Percentiles rank a stretch among this genome's conserved stretches.
Conservation (phyloP, 257 asterid genomes). For the Plectranthus barbatus region DNA sequence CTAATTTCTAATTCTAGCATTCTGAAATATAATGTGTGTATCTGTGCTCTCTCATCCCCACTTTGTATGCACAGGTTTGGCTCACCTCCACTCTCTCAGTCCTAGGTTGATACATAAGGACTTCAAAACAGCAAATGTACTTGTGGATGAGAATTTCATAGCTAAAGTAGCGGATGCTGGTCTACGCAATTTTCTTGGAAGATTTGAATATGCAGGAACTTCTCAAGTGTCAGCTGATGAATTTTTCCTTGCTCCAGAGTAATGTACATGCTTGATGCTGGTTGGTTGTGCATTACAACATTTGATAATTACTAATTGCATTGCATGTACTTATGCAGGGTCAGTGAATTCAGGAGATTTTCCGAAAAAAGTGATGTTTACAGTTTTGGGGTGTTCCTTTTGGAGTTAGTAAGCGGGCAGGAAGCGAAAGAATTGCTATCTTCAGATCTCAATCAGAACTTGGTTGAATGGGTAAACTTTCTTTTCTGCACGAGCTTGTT, state of each 20-base stretch:
- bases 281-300: neutral
- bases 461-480: slow-evolving; percentile 67
- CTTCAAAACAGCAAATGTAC: slow-evolving; percentile 86
- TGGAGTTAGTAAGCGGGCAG: slow-evolving; percentile 79
- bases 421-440: slow-evolving; percentile 53
- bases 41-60: slow-evolving; percentile 18
- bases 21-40: slow-evolving; percentile 5
- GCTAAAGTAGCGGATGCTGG: slow-evolving; percentile 97
- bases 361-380: slow-evolving; percentile 87
- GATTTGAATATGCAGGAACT: slow-evolving; percentile 66
- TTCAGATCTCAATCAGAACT: slow-evolving; percentile 45
- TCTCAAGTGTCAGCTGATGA: slow-evolving; percentile 54
- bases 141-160: slow-evolving; percentile 81
- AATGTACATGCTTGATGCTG: slow-evolving; percentile 23
- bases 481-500: neutral
- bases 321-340: slow-evolving; percentile 45
- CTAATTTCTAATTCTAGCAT: slow-evolving; percentile 11
- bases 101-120: slow-evolving; percentile 88
- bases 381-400: slow-evolving; percentile 82
- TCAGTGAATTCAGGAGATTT: slow-evolving; percentile 72
- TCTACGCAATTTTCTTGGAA: slow-evolving; percentile 76
- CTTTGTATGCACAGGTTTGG: slow-evolving; percentile 46
- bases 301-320: neutral
- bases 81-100: slow-evolving; percentile 78
- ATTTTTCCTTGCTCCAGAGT: slow-evolving; percentile 86